Evolutionary conservation across 306 rosid species (phyloP), one percentile per base, ranked within the genome.

Genomic region (Gynostemma pentaphyllum): DNA sequence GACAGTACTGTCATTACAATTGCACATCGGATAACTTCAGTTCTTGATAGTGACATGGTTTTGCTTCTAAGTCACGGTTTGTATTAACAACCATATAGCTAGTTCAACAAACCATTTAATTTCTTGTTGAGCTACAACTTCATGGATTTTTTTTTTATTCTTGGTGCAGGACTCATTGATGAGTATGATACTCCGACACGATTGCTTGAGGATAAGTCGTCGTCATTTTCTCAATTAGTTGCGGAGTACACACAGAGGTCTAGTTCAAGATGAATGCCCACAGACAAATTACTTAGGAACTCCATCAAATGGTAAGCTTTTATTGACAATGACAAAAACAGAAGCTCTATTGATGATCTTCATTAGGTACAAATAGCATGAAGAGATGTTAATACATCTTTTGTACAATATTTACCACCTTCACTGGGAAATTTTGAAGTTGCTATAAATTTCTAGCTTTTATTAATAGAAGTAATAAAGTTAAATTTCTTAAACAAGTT

Each of bases 1-100:
- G 68, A 85, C 54, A 78, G 86, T 26, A 85, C 91, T 0, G 87
- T 90, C 56, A 85, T 90, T 45, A 83, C 85, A 18, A 87, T 90
- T 62, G 95, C 97, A 5, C 97, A 90, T 56, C 73, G 91, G 26
- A 90, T 87, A 72, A 87, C 97, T 53, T 90, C 96, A 4, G 86
- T 87, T 59, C 84, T 90, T 13, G 75, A 72, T 47, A 83, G 91
- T 61, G 91, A 87, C 78, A 85, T 85, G 89, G 91, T 90, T 66
- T 73, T 90, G 66, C 89, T 90, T 68, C 95, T 90, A 48, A 75
- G 46, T 82, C 82, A 87, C 18, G 96, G 96, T 85, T 23, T 48
- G 76, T 48, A 30, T 19, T 57, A 12, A 14, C 6, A 19, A 21
- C 2, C 51, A 21, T 14, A 57, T 39, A 45, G n/a, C n/a, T n/a